Evolutionary conservation across 768 basidiomycete species (phyloP).

Genomic region (Mycena vulgaris): DNA sequence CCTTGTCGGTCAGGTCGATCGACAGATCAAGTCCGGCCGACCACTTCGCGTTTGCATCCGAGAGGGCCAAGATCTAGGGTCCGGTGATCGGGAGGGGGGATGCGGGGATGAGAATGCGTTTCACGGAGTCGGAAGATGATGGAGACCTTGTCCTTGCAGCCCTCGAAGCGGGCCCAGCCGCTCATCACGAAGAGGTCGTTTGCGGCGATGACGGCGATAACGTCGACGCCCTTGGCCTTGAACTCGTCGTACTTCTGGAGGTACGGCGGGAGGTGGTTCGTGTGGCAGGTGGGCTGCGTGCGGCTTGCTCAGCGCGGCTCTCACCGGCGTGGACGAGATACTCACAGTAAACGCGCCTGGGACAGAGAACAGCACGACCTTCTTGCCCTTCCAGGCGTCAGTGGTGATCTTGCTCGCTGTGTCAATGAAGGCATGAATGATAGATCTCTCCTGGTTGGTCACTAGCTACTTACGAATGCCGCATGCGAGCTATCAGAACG

Average conservation of each 20-base stretch:
- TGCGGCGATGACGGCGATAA: conserved; percentile 80
- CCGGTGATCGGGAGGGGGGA: background rate
- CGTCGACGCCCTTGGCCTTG: conserved; percentile 83
- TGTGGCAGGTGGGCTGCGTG: conserved; percentile 75
- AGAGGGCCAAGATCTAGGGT: conserved; percentile 70
- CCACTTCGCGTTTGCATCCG: conserved; percentile 71
- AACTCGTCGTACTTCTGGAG: conserved; percentile 80
- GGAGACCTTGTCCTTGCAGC: conserved; percentile 74
- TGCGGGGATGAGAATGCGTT: background rate
- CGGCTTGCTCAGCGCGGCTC: conserved; percentile 50
- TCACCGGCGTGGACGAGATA: background rate
- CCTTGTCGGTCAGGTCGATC: conserved; percentile 63
- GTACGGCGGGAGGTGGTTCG: conserved; percentile 75
- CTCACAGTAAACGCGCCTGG: conserved; percentile 88
- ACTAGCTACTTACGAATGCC: conserved; percentile 68
- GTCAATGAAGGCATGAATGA: conserved; percentile 19
- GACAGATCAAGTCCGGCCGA: conserved; percentile 69
- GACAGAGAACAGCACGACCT: conserved; percentile 83
- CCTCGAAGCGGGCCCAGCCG: conserved; percentile 72
- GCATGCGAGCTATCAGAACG: conserved; percentile 64
- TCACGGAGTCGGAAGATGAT: background rate
- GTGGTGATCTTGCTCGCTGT: conserved; percentile 70
- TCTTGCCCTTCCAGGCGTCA: conserved; percentile 84
- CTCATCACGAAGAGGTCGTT: conserved; percentile 87
- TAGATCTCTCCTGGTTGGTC: background rate